Evolutionary conservation across 371 early-diverging fungal genomes (phyloP).

Genomic region (Apophysomyces elegans): DNA sequence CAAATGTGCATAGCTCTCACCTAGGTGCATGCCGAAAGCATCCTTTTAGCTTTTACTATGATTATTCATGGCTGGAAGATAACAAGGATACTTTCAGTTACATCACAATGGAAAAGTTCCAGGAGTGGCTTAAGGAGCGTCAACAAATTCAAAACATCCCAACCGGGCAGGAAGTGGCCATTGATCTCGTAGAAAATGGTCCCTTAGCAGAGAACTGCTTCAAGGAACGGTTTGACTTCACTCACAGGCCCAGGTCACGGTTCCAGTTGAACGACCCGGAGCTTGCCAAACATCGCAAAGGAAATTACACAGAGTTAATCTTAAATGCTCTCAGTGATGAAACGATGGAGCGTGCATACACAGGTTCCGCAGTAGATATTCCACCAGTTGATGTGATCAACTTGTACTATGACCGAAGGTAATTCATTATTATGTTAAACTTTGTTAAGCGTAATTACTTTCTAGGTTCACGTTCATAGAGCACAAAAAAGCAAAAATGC

Average conservation of each 20-base stretch:
- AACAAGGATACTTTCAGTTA: constrained; percentile 31
- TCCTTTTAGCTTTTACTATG: constrained; percentile 37
- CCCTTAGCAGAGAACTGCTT: constrained; percentile 25
- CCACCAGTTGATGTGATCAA: constrained; percentile 48
- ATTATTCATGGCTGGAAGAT: constrained; percentile 22
- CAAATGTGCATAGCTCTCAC: constrained; percentile 24
- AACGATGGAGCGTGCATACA: constrained; percentile 29
- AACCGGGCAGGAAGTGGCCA: constrained; percentile 40
- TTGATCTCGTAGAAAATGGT: constrained; percentile 32
- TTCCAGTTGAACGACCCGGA: constrained; percentile 31
- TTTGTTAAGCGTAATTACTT: not conserved
- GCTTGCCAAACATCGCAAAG: constrained; percentile 16
- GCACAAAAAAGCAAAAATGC: constrained; percentile 28
- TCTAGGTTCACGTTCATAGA: constrained; percentile 43
- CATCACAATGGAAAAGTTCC: constrained; percentile 32
- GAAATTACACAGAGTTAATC: constrained; percentile 39
- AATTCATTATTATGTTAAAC: not conserved
- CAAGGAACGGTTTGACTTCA: constrained; percentile 24
- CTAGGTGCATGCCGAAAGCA: constrained; percentile 33
- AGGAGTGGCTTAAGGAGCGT: constrained; percentile 28
- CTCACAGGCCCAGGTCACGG: constrained; percentile 13
- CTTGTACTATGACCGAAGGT: constrained; percentile 45
- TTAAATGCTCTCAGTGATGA: constrained; percentile 33
- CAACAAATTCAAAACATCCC: constrained; percentile 19
- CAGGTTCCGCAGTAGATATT: not conserved